Percentiles rank a stretch among this genome's conserved stretches.
Conservation (phyloP, 2,329 filamentous ascomycete species). For the Ophiosphaerella narmari region DNA sequence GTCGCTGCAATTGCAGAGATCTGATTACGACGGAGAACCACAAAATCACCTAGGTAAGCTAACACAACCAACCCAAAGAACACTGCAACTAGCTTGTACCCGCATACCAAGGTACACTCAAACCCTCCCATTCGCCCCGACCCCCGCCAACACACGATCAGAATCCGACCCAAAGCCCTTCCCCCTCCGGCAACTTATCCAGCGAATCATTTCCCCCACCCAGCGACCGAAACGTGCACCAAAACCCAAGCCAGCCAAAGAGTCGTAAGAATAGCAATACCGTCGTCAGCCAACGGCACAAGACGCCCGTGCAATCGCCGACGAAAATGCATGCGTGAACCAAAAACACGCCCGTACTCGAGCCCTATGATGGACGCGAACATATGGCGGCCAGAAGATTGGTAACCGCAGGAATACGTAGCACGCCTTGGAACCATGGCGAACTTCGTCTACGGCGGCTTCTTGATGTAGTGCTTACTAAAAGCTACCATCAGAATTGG, state of each 20-base stretch:
- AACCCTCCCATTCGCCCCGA: too few relatives aligned
- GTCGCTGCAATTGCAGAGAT: too few relatives aligned
- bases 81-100: too few relatives aligned
- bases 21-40: too few relatives aligned
- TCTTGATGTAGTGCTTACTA: constrained; percentile 38
- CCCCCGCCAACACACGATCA: too few relatives aligned
- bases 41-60: not conserved
- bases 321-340: constrained; percentile 39
- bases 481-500: constrained; percentile 58
- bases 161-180: too few relatives aligned
- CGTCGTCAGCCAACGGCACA: constrained; percentile 23
- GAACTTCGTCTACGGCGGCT: constrained; percentile 54
- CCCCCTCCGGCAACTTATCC: constrained; percentile 33
- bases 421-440: constrained; percentile 25
- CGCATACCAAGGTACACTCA: too few relatives aligned
- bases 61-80: not conserved
- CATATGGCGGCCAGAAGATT: constrained; percentile 61
- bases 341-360: constrained; percentile 60
- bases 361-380: constrained; percentile 67
- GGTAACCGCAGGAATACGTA: constrained; percentile 56
- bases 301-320: constrained; percentile 26
- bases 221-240: constrained; percentile 32
- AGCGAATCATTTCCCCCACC: constrained; percentile 38
- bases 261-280: constrained; percentile 39
- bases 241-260: constrained; percentile 34